Base-by-base conservation (phyloP, 2,329 filamentous ascomycete species). In the Akanthomyces dipterigenus region DNA sequence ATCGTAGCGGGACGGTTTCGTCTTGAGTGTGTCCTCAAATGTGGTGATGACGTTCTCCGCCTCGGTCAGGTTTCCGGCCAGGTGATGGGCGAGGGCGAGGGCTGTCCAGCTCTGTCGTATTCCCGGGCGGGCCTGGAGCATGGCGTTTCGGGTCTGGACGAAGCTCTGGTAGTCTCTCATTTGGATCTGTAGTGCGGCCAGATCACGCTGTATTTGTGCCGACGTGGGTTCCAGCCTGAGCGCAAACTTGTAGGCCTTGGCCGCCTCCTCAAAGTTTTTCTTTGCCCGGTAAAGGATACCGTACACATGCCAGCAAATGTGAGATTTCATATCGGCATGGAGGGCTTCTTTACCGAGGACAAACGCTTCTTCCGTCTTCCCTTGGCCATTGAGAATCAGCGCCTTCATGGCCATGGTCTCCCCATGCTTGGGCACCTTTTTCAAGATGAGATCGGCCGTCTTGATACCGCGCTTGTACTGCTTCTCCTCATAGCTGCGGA, bases 371-470 rank as follows among this genome's bases (percentile, higher is more conserved):
- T 96, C 91, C 34, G 88, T 88, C 77, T 96, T 93, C 68, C 92
- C 91, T 76, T 93, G 89, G 49, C 90, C 88, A 75, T 96, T 98
- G 76, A 98, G 85, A 67, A 98, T 97, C 67, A 99, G 82, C 61
- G 95, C 93, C 79, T 99, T 99, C 95, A 99, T 99, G 60, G 95
- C 96, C 78, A 96, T 89, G 26, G 95, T 99, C 75, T 99, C 96
- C 72, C 93, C 96, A 88, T 99, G 95, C 70, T 91, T 95, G 46
- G 93, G 91, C 72, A 90, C 88, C 77, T 97, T 98, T 75, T 90
- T 90, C 67, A 99, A 86, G 73, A 99, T 96, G 77, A 97, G 91
- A 74, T 99, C 95, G 68, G 95, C 93, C 51, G 90, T 88, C 79
- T 98, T 99, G 72, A 99, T 82, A 73, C 93, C 93, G 64, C 82